Base-by-base conservation (phyloP, 495 filamentous ascomycete genomes). In the Parmelia sp. region DNA sequence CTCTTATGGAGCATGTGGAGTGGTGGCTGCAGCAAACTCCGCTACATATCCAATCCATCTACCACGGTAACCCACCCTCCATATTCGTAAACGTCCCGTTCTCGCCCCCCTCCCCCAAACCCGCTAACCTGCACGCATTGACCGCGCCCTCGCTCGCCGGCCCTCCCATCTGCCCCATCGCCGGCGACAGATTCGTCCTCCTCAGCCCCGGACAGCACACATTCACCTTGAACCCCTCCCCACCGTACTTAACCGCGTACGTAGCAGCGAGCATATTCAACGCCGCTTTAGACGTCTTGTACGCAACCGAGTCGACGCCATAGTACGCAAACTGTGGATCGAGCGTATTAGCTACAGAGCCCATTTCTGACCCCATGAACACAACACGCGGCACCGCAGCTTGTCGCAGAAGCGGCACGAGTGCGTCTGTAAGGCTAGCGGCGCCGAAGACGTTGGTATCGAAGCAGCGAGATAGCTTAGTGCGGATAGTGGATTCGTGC, bases 401-500 rank as follows among this genome's bases (percentile, higher is more conserved):
- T 51, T 78, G 78, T 21, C 74, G 67, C 1, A 83, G 72, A 3
- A 83, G 71, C 2, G 79, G 80, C 21, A 75, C 61, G 44, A 80
- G 78, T 7, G 71, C 71, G n/a, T 82, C 78, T 35, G 76, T 80
- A 36, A 75, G 64, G 55, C 72, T 67, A 4, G 70, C 70, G 1
- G 75, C 72, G 23, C 78, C 74, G 47, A 72, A 65, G 21, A 77
- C 69, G 56, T 82, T 82, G 3, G 71, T 73, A 25, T 73, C 69
- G 64, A 80, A 73, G 19, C 73, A 71, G 21, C 66, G 58, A 23
- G 49, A 58, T 25, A 29, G 57, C 27, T 9, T 1, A 0, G 10
- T 36, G 1, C 2, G 31, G 10, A 14, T 7, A 2, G 39, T 9
- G 3, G 39, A 2, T 14, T 40, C 39, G 39, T 9, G 3, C 12